Evolutionary conservation across 768 basidiomycete species (phyloP).

Genomic region (Tylopilus sp.): DNA sequence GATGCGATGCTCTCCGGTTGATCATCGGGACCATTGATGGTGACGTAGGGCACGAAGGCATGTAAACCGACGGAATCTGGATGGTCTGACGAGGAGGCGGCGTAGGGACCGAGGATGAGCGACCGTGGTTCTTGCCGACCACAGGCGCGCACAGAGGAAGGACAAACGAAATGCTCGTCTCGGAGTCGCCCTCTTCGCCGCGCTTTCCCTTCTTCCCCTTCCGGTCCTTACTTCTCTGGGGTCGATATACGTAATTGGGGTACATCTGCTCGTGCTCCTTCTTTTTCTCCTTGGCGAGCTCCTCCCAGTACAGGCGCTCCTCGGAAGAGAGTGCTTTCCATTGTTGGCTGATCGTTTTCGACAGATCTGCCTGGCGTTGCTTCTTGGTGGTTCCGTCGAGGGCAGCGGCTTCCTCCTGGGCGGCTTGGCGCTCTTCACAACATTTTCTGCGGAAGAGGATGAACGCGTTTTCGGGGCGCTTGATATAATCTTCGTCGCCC

Average conservation of each 20-base stretch:
- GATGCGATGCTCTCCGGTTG: slow-evolving; percentile 54
- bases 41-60: slow-evolving; percentile 64
- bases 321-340: slow-evolving; percentile 68
- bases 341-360: slow-evolving; percentile 78
- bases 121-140: slow-evolving; percentile 43
- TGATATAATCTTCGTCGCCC: slow-evolving; percentile 82
- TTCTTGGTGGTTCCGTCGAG: slow-evolving; percentile 53
- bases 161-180: slow-evolving; percentile 49
- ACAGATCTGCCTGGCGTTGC: slow-evolving; percentile 74
- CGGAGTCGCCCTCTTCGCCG: slow-evolving; percentile 45
- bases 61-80: slow-evolving; percentile 60
- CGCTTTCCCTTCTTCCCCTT: slow-evolving; percentile 45
- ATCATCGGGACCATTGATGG: slow-evolving; percentile 55
- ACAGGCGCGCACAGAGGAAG: slow-evolving; percentile 36
- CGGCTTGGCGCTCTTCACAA: slow-evolving; percentile 66
- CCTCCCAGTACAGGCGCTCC: slow-evolving; percentile 73
- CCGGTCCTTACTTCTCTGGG: slow-evolving; percentile 51
- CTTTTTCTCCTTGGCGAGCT: slow-evolving; percentile 74
- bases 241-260: slow-evolving; percentile 77
- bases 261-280: slow-evolving; percentile 73
- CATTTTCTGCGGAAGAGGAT: slow-evolving; percentile 80
- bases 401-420: slow-evolving; percentile 44
- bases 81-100: slow-evolving; percentile 67
- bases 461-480: slow-evolving; percentile 82
- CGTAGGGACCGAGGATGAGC: slow-evolving; percentile 59